These are phyloP conservation scores for Vitis hybrid DNA, from an alignment of 177 flowering plant species.

Conservation along the genomic window DNA sequence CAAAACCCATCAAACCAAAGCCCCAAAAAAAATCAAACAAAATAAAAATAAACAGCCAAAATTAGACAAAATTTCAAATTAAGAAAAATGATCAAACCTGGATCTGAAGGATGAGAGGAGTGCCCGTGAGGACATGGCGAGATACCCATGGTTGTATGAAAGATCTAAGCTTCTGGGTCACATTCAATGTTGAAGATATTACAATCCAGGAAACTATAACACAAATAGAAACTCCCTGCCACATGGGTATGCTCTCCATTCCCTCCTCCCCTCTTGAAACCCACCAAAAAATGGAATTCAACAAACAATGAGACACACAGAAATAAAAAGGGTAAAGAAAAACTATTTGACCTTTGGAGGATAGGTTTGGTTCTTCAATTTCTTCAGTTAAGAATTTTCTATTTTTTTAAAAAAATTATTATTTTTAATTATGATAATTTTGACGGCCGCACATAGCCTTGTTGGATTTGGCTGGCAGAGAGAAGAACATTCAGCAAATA, in stretches of 20 bases:
- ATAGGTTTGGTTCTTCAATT: too few species aligned
- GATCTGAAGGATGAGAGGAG: conserved; percentile 61
- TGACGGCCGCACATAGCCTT: too few species aligned
- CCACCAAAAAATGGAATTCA: background rate
- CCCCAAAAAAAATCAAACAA: background rate
- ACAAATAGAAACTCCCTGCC: conserved; percentile 57
- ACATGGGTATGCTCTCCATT: conserved; percentile 58
- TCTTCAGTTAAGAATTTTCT: too few species aligned
- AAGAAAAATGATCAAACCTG: conserved; percentile 47
- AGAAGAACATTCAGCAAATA: too few species aligned
- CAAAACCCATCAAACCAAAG: conserved; percentile 21
- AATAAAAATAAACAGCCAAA: background rate
- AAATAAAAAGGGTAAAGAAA: background rate
- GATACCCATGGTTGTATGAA: conserved; percentile 68
- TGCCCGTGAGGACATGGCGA: conserved; percentile 47
- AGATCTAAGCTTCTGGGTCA: conserved; percentile 75
- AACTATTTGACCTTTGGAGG: too few species aligned
- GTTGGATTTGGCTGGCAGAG: too few species aligned
- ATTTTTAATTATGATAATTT: too few species aligned
- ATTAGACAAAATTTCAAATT: background rate
- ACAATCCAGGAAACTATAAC: conserved; percentile 59
- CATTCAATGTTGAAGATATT: conserved; percentile 51
- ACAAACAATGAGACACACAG: background rate
- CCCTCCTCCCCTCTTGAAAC: conserved; percentile 5
- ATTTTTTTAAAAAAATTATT: too few species aligned